phyloP scores from a whole-genome alignment of 169 alveolate species.

The Miamiensis avidus region DNA sequence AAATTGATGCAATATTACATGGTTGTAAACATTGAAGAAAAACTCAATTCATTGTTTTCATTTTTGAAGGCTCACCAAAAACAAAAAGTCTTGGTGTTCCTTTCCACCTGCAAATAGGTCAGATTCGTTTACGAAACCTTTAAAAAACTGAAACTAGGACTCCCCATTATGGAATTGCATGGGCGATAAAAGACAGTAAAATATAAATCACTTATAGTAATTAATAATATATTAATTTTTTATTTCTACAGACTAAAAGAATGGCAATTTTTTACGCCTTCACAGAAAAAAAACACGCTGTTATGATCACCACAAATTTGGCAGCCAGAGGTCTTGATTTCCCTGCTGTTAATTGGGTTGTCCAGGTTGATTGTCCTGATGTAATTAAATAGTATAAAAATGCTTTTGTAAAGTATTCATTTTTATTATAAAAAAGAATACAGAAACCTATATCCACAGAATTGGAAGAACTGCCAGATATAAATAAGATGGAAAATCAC shows the following conservation, averaged over 20 bases:
- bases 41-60: constrained; percentile 91
- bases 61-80: constrained; percentile 90
- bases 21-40: constrained; percentile 85
- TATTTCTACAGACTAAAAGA: constrained; percentile 39
- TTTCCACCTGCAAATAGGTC: constrained; percentile 93
- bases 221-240: not conserved
- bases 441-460: constrained; percentile 95
- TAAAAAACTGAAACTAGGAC: constrained; percentile 72
- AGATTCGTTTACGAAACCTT: constrained; percentile 92
- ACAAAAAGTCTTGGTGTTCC: constrained; percentile 89
- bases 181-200: constrained; percentile 49
- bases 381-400: constrained; percentile 18
- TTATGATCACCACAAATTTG: constrained; percentile 93
- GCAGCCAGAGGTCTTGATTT: constrained; percentile 98
- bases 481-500: constrained; percentile 89
- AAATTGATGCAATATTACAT: constrained; percentile 89
- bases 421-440: too few relatives aligned
- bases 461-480: constrained; percentile 98
- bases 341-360: constrained; percentile 96
- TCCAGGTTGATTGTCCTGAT: constrained; percentile 96
- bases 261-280: constrained; percentile 73
- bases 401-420: too few relatives aligned
- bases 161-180: constrained; percentile 63
- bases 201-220: not conserved
- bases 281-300: constrained; percentile 74